Evolutionary conservation across 805 yeast genomes (phyloP).

Genomic region (Wickerhamiella musiphila): DNA sequence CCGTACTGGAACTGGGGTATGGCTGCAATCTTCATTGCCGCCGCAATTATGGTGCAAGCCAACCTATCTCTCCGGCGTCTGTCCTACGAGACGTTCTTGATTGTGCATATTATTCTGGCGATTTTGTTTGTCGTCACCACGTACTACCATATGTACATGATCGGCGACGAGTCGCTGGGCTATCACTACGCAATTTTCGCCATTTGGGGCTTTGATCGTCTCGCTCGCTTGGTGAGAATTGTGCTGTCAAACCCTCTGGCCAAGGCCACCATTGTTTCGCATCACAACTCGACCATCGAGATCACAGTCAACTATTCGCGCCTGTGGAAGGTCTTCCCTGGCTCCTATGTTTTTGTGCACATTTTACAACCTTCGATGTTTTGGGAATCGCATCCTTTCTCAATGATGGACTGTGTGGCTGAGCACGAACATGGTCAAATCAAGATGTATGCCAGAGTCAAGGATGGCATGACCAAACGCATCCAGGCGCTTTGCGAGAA

Average conservation of each 20-base stretch:
- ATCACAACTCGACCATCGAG: constrained; percentile 9
- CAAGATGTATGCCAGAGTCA: constrained; percentile 16
- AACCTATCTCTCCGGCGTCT: constrained; percentile 31
- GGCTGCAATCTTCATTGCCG: constrained; percentile 10
- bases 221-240: constrained; percentile 38
- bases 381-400: constrained; percentile 64
- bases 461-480: constrained; percentile 38
- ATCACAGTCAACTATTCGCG: constrained; percentile 24
- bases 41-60: constrained; percentile 27
- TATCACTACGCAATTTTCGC: constrained; percentile 38
- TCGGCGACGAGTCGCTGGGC: constrained; percentile 28
- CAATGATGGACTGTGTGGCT: constrained; percentile 17
- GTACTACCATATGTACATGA: constrained; percentile 34
- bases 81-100: constrained; percentile 40
- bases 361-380: constrained; percentile 20
- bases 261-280: constrained; percentile 8
- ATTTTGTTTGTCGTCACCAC: constrained; percentile 29
- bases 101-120: constrained; percentile 38
- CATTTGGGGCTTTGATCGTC: constrained; percentile 56
- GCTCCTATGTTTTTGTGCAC: constrained; percentile 39
- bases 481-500: constrained; percentile 21
- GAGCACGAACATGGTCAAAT: constrained; percentile 8
- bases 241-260: constrained; percentile 32
- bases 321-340: constrained; percentile 34
- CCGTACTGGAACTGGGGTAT: constrained; percentile 13